phyloP scores from a whole-genome alignment of 192 early-diverging fungal species.

The Coemansia sp. region DNA sequence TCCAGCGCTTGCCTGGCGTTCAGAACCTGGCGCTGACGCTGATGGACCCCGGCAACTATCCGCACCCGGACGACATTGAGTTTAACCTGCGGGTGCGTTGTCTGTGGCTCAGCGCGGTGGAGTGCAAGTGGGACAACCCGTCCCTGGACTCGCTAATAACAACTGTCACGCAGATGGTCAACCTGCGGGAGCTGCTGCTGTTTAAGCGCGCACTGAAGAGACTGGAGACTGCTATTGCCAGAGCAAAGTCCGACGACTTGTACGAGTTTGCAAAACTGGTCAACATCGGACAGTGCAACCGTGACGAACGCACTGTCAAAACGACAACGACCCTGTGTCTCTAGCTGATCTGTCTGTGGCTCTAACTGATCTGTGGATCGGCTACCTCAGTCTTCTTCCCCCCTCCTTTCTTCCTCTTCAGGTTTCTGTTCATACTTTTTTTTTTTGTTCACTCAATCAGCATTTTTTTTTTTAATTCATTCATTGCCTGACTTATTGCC shows the following conservation, averaged over 20 bases:
- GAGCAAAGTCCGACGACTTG: conserved; percentile 12
- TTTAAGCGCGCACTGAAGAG: conserved; percentile 15
- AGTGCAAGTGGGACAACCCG: conserved; percentile 10
- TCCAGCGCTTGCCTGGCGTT: conserved; percentile 9
- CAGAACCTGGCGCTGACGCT: conserved; percentile 18
- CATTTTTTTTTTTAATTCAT: not conserved
- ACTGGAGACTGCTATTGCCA: not conserved
- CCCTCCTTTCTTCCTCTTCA: not conserved
- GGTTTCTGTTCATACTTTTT: not conserved
- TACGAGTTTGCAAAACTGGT: not conserved
- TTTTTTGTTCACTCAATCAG: not conserved
- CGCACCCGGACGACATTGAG: conserved; percentile 3
- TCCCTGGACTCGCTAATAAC: conserved; percentile 13
- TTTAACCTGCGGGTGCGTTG: conserved; percentile 15
- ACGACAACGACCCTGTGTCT: not conserved
- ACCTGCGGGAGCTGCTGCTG: conserved; percentile 21
- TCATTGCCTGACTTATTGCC: not conserved
- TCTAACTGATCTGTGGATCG: not conserved
- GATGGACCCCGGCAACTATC: not conserved
- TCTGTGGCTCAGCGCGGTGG: conserved; percentile 16
- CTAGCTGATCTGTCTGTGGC: not conserved
- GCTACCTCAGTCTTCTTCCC: too few relatives aligned
- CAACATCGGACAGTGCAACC: conserved; percentile 23
- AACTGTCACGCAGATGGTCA: conserved; percentile 15
- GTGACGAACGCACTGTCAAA: conserved; percentile 1